Conservation (phyloP, 2,329 filamentous ascomycete genomes). For the Penicillium expansum region DNA sequence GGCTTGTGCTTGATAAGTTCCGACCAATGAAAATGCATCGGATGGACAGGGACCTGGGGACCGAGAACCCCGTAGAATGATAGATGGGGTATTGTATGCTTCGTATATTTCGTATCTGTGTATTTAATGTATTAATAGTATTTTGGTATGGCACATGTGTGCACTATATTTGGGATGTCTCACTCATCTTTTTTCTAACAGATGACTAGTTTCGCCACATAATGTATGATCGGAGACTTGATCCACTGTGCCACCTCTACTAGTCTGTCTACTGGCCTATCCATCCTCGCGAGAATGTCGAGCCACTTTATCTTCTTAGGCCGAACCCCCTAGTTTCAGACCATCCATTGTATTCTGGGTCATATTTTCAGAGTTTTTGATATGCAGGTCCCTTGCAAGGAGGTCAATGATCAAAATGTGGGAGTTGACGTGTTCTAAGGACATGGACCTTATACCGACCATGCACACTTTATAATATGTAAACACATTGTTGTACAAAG, state of each 20-base stretch:
- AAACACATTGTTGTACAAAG: too few relatives aligned
- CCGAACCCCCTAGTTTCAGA: conserved; percentile 9
- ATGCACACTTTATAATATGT: neutral
- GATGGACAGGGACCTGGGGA: neutral
- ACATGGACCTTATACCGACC: neutral
- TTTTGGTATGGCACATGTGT: neutral
- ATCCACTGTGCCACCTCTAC: conserved; percentile 3
- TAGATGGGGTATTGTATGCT: neutral
- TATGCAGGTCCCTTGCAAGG: conserved; percentile 5
- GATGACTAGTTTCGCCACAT: conserved; percentile 9
- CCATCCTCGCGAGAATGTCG: neutral
- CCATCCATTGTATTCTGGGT: neutral
- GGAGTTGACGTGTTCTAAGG: neutral
- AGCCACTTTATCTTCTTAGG: neutral
- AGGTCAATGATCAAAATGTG: neutral
- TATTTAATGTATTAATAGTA: conserved; percentile 2
- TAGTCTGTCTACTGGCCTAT: neutral
- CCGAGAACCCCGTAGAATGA: conserved; percentile 1
- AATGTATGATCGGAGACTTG: neutral
- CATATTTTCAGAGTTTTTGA: conserved; percentile 1
- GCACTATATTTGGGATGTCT: conserved; percentile 14
- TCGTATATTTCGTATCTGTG: neutral
- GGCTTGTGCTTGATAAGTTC: neutral
- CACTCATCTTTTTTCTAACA: conserved; percentile 1
- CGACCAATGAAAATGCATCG: neutral